These are phyloP conservation scores for Hypoxylon sp. DNA, from an alignment of 2,329 filamentous ascomycete genomes.

Conservation along the genomic window DNA sequence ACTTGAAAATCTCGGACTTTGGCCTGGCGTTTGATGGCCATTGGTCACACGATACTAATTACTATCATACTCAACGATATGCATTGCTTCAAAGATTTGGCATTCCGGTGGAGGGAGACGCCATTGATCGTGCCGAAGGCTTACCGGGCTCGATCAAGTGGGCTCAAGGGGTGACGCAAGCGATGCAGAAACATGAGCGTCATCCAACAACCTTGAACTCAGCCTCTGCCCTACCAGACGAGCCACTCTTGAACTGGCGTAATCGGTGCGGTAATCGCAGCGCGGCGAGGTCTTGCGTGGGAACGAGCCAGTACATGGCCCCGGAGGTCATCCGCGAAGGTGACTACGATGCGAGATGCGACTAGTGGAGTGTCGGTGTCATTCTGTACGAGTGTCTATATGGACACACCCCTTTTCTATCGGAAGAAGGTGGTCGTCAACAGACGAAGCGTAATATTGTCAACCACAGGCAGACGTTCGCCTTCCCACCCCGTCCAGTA, in stretches of 20 bases:
- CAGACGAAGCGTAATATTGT: conserved; percentile 88
- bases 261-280: conserved; percentile 73
- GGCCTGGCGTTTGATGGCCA: conserved; percentile 94
- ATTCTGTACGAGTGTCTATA: conserved; percentile 96
- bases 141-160: conserved; percentile 49
- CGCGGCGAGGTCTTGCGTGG: conserved; percentile 85
- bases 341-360: conserved; percentile 88
- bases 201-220: conserved; percentile 43
- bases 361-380: conserved; percentile 96
- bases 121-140: conserved; percentile 64
- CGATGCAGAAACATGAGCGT: conserved; percentile 53
- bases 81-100: conserved; percentile 79
- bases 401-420: conserved; percentile 88
- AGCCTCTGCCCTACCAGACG: conserved; percentile 42
- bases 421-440: conserved; percentile 74
- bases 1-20: conserved; percentile 96
- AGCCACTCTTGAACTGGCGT: conserved; percentile 73
- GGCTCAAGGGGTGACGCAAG: conserved; percentile 51
- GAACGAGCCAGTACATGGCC: conserved; percentile 98
- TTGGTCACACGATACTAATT: conserved; percentile 89
- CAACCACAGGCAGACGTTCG: conserved; percentile 73
- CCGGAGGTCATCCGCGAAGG: conserved; percentile 88
- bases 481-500: conserved; percentile 72
- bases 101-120: conserved; percentile 77
- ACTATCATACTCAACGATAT: conserved; percentile 85